Evolutionary conservation across 495 filamentous ascomycete species (phyloP).

Genomic region (Tuber melanosporum): DNA sequence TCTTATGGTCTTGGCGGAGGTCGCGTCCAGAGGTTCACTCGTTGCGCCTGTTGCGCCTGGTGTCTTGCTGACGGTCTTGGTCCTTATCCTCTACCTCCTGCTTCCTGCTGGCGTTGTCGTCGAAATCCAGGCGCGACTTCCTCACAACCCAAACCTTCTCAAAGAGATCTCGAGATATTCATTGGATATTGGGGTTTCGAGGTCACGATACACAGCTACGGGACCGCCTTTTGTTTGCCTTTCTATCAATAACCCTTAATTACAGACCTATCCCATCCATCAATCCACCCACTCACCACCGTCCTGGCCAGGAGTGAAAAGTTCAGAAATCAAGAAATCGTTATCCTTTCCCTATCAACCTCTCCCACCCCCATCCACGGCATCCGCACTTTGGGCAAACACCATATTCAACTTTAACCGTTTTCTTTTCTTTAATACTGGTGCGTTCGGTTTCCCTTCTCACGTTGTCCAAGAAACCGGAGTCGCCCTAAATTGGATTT

Average conservation of each 20-base stretch:
- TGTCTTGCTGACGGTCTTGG: not conserved
- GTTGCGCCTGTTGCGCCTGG: not conserved
- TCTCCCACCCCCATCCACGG: not conserved
- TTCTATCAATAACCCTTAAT: not conserved
- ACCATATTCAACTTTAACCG: not conserved
- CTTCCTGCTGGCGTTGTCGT: constrained; percentile 7
- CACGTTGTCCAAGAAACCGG: not conserved
- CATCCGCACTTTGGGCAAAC: not conserved
- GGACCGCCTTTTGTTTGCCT: not conserved
- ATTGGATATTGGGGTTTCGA: not conserved
- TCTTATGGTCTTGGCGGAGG: not conserved
- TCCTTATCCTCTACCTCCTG: not conserved
- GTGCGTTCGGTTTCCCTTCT: not conserved
- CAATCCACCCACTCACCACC: not conserved
- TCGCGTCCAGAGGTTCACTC: not conserved
- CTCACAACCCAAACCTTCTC: not conserved
- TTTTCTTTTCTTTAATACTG: not conserved
- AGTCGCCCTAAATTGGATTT: not conserved
- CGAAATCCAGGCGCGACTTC: not conserved
- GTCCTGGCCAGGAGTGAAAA: not conserved
- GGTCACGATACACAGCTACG: not conserved
- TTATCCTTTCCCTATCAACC: not conserved
- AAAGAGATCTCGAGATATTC: not conserved
- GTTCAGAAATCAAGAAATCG: not conserved
- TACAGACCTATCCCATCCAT: not conserved